Conservation (phyloP, 2,329 filamentous ascomycete species). For the Colletotrichum filicis region DNA sequence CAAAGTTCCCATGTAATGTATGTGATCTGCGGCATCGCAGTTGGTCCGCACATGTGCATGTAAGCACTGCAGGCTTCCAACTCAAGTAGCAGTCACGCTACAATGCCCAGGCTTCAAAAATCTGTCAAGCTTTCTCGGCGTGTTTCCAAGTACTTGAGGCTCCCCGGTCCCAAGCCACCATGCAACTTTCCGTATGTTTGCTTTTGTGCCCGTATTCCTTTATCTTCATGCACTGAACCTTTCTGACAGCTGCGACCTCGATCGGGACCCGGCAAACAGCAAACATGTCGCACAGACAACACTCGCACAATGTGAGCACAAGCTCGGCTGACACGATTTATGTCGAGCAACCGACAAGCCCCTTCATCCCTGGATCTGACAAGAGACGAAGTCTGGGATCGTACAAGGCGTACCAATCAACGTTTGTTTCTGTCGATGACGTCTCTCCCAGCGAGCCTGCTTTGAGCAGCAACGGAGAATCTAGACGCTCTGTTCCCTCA, state of each 20-base stretch:
- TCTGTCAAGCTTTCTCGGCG: conserved; percentile 19
- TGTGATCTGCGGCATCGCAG: conserved; percentile 5
- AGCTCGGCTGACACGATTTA: conserved; percentile 24
- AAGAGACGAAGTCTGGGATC: conserved; percentile 5
- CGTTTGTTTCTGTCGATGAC: conserved; percentile 19
- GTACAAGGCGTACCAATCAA: conserved; percentile 19
- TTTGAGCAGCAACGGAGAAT: conserved; percentile 18
- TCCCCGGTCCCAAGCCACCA: not conserved
- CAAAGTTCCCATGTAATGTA: not conserved
- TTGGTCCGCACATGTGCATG: not conserved
- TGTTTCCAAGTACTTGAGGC: conserved; percentile 13
- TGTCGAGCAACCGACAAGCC: conserved; percentile 18
- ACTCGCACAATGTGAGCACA: conserved; percentile 29
- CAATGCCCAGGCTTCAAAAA: conserved; percentile 7
- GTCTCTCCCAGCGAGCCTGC: conserved; percentile 19
- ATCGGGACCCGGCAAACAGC: not conserved
- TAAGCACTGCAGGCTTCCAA: conserved; percentile 8
- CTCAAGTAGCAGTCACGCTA: not conserved
- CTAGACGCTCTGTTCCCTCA: conserved; percentile 17
- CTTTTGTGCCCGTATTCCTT: not conserved
- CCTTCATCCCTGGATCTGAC: conserved; percentile 5
- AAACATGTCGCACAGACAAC: conserved; percentile 27
- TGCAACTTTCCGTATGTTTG: conserved; percentile 17
- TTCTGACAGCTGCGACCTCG: not conserved
- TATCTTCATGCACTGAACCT: not conserved